A percentile compares a stretch with the other conserved stretches of the same genome.
phyloP scores from a whole-genome alignment of 331 rosid species.

The Erythrophleum ivorense region DNA sequence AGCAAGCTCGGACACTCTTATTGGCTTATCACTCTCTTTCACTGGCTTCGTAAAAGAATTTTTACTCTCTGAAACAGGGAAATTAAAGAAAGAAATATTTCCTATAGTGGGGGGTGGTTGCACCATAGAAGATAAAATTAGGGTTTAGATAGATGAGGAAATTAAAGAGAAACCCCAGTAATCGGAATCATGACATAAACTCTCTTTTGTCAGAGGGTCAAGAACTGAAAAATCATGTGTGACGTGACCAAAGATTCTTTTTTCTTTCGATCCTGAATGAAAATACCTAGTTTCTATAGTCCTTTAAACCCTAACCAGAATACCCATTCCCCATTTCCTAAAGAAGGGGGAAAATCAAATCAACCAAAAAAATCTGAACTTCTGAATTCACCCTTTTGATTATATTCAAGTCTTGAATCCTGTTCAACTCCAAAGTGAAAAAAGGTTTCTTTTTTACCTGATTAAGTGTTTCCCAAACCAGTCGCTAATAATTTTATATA shows the following conservation, averaged over 20 bases:
- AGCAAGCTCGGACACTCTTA: slow-evolving; percentile 39
- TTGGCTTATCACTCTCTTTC: slow-evolving; percentile 50
- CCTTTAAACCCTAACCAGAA: slow-evolving; percentile 73
- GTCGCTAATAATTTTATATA: not conserved
- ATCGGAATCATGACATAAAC: slow-evolving; percentile 69
- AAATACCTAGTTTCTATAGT: slow-evolving; percentile 43
- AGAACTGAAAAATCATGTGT: slow-evolving; percentile 78
- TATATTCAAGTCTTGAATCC: slow-evolving; percentile 25
- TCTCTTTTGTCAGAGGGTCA: slow-evolving; percentile 73
- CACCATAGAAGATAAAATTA: slow-evolving; percentile 44
- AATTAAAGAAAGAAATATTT: slow-evolving; percentile 28
- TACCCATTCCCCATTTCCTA: slow-evolving; percentile 50
- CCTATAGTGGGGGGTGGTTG: not conserved
- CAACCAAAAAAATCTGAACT: slow-evolving; percentile 39
- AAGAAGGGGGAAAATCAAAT: slow-evolving; percentile 37
- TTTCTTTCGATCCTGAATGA: slow-evolving; percentile 42
- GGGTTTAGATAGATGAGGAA: slow-evolving; percentile 53
- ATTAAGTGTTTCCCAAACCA: slow-evolving; percentile 33
- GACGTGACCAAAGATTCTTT: slow-evolving; percentile 95
- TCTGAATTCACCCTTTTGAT: slow-evolving; percentile 35
- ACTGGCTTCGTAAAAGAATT: slow-evolving; percentile 49
- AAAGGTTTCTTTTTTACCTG: slow-evolving; percentile 32
- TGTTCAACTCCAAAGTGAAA: slow-evolving; percentile 18
- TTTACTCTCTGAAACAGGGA: slow-evolving; percentile 35
- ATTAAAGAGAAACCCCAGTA: slow-evolving; percentile 42